Conservation (phyloP, 2,329 filamentous ascomycete genomes). For the Phaeosphaeriaceae sp. region DNA sequence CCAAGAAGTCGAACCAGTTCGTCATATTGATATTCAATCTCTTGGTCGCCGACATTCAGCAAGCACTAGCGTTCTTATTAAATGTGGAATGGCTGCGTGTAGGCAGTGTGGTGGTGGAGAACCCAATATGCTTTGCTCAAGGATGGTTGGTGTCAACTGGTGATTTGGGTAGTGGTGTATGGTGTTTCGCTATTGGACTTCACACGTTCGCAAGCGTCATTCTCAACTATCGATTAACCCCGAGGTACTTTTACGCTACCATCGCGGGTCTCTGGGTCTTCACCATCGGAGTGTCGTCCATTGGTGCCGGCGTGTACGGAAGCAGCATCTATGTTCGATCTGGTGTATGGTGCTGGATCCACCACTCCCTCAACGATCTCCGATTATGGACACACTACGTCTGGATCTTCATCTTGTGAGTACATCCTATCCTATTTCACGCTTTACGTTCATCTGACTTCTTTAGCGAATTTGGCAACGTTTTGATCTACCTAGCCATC, state of each 20-base stretch:
- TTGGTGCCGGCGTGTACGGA: slow-evolving; percentile 56
- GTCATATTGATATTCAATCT: slow-evolving; percentile 73
- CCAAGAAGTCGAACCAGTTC: slow-evolving; percentile 65
- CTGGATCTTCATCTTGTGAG: slow-evolving; percentile 64
- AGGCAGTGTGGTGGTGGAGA: slow-evolving; percentile 62
- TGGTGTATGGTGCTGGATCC: slow-evolving; percentile 72
- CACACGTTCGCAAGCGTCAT: slow-evolving; percentile 72
- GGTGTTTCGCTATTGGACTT: slow-evolving; percentile 69
- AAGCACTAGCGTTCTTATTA: slow-evolving; percentile 68
- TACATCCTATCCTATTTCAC: background rate
- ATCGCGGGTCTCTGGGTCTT: slow-evolving; percentile 65
- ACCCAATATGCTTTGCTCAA: slow-evolving; percentile 65
- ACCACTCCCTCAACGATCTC: slow-evolving; percentile 59
- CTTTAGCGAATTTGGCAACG: slow-evolving; percentile 55
- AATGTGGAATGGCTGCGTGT: slow-evolving; percentile 65
- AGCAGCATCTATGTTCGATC: slow-evolving; percentile 66
- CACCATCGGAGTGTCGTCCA: slow-evolving; percentile 62
- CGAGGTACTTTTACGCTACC: slow-evolving; percentile 56
- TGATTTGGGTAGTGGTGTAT: slow-evolving; percentile 70
- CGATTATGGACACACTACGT: slow-evolving; percentile 69
- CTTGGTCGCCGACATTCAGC: slow-evolving; percentile 70
- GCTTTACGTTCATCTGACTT: slow-evolving; percentile 2
- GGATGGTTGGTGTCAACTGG: slow-evolving; percentile 73
- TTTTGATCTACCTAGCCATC: slow-evolving; percentile 57
- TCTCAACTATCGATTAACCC: slow-evolving; percentile 59